Percentiles rank a stretch among this genome's conserved stretches.
phyloP scores from a whole-genome alignment of 495 filamentous ascomycete species.

The Penicillium herquei region DNA sequence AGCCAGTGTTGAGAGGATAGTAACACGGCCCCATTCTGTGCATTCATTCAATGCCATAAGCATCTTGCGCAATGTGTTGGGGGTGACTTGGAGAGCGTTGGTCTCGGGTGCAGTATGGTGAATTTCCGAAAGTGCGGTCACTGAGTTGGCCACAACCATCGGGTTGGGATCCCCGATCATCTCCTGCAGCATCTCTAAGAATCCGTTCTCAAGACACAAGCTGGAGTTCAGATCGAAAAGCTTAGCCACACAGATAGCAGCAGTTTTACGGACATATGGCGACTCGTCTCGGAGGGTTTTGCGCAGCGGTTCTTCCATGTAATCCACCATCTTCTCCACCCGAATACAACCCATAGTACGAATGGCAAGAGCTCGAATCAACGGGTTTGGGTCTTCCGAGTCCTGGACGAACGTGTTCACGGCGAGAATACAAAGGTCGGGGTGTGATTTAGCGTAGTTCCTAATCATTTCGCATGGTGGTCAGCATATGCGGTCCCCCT shows the following conservation, averaged over 20 bases:
- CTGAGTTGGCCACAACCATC: conserved; percentile 97
- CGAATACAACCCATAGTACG: conserved; percentile 99
- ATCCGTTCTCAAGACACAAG: conserved; percentile 95
- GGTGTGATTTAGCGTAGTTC: conserved; percentile 99
- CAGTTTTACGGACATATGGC: conserved; percentile 97
- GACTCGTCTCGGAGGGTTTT: conserved; percentile 98
- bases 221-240: conserved; percentile 90
- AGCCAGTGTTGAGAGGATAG: conserved; percentile 84
- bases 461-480: conserved; percentile 40
- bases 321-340: conserved; percentile 99
- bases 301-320: conserved; percentile 97
- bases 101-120: conserved; percentile 87
- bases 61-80: conserved; percentile 84
- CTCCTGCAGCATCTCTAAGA: conserved; percentile 93
- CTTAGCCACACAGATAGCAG: conserved; percentile 96
- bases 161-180: conserved; percentile 97
- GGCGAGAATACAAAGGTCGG: conserved; percentile 96
- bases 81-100: conserved; percentile 75
- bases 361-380: conserved; percentile 92
- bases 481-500: conserved; percentile 15
- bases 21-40: conserved; percentile 98
- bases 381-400: conserved; percentile 95
- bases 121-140: conserved; percentile 92
- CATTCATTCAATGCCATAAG: conserved; percentile 97
- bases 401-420: conserved; percentile 99